Evolutionary conservation across 2,329 filamentous ascomycete genomes (phyloP).

Genomic region (Trichoderma asperellum): DNA sequence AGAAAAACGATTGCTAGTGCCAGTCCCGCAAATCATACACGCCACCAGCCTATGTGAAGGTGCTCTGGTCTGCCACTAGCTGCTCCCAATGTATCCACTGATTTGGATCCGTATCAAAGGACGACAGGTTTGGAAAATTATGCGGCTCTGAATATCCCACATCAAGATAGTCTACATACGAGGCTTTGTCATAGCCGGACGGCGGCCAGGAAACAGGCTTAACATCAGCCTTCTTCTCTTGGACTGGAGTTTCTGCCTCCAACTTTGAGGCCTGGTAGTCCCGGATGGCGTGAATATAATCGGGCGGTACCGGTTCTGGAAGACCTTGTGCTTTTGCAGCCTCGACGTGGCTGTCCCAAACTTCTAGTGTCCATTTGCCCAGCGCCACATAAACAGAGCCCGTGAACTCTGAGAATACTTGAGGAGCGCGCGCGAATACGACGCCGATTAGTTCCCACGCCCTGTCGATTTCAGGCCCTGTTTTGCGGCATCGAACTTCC

Average conservation of each 20-base stretch:
- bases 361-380: constrained; percentile 18
- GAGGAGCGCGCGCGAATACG: neutral
- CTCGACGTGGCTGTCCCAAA: neutral
- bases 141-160: neutral
- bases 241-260: neutral
- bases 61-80: constrained; percentile 4
- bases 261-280: neutral
- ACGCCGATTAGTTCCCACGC: constrained; percentile 4
- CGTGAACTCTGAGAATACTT: constrained; percentile 4
- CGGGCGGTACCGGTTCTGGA: neutral
- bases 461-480: constrained; percentile 2
- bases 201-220: neutral
- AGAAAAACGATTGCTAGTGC: neutral
- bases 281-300: neutral
- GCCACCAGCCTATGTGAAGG: neutral
- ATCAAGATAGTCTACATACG: neutral
- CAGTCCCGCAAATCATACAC: neutral
- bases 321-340: constrained; percentile 9
- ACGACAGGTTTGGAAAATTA: neutral
- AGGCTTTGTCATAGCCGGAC: neutral
- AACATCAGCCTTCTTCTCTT: neutral
- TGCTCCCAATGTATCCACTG: constrained; percentile 21
- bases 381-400: constrained; percentile 7
- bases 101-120: constrained; percentile 12
- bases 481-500: neutral